Percentiles rank a stretch among this genome's conserved stretches.
These are phyloP conservation scores for barley (Hordeum vulgare) DNA, from an alignment of 176 grass and related monocot species.

Conservation along the genomic window MorexV3_pseudomolecules_assembly NC_058522.1:278981913-278982412, in stretches of 20 bases:
- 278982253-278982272: not conserved
- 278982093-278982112: not conserved
- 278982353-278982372: not conserved
- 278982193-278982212: not conserved
- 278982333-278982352: not conserved
- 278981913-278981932: not conserved
- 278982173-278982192: not conserved
- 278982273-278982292: too few relatives aligned
- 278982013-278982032: slow-evolving; percentile 1
- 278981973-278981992: not conserved
- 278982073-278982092: slow-evolving; percentile 21
- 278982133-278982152: not conserved
- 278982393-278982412: not conserved
- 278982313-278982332: not conserved
- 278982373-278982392: not conserved
- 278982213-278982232: not conserved
- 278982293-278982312: not conserved
- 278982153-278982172: not conserved
- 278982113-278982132: not conserved
- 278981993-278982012: not conserved
- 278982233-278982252: slow-evolving; percentile 10
- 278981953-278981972: not conserved
- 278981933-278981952: not conserved
- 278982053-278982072: slow-evolving; percentile 1
- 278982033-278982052: slow-evolving; percentile 4